Conservation (phyloP, 2,329 filamentous ascomycete genomes). For the Neofusicoccum ribis region DNA sequence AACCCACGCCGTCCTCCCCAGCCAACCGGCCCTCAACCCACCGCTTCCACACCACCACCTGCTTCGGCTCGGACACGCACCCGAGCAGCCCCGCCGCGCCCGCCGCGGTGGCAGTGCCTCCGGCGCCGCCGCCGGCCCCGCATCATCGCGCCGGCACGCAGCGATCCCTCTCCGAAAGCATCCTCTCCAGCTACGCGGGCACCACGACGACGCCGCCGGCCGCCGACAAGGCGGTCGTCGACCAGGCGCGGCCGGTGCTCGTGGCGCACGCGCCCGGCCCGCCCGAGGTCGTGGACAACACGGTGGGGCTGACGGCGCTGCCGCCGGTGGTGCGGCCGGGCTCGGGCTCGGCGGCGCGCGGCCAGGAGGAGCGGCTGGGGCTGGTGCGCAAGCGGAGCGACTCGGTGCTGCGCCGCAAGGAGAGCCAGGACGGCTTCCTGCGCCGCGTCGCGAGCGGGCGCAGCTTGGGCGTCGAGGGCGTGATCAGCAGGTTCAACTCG, state of each 20-base stretch:
- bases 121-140: constrained; percentile 15
- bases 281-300: neutral
- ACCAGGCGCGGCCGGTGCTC: neutral
- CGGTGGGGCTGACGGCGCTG: neutral
- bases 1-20: neutral
- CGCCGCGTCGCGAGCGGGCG: neutral
- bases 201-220: constrained; percentile 19
- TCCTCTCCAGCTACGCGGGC: constrained; percentile 24
- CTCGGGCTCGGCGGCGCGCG: neutral
- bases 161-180: constrained; percentile 31
- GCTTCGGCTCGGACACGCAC: neutral
- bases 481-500: constrained; percentile 4
- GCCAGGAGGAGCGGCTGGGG: neutral
- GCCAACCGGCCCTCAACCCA: neutral
- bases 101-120: constrained; percentile 19
- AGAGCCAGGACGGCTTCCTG: neutral
- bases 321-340: neutral
- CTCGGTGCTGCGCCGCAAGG: neutral
- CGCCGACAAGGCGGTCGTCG: neutral
- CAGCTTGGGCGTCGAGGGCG: neutral
- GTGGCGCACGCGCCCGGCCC: neutral
- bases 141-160: constrained; percentile 25
- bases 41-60: neutral
- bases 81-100: neutral
- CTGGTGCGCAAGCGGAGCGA: neutral